phyloP scores from a whole-genome alignment of 192 early-diverging fungal species.

The Glomus cerebriforme region DNA sequence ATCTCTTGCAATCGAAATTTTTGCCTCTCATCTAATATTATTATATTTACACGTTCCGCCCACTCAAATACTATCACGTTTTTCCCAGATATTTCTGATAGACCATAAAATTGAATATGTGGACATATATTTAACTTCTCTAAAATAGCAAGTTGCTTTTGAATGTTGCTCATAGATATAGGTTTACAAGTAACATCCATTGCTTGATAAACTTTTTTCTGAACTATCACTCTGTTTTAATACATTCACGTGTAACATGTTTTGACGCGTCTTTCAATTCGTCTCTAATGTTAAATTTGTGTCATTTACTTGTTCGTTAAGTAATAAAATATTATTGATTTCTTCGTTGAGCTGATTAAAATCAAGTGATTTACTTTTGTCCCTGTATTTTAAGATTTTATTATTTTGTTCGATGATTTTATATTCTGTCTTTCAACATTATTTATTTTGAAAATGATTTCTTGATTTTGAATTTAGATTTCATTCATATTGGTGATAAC shows the following conservation, averaged over 20 bases:
- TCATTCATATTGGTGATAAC: neutral
- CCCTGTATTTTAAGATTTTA: neutral
- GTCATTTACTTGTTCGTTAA: neutral
- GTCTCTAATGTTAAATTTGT: neutral
- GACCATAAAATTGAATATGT: conserved; percentile 27
- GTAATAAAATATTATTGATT: neutral
- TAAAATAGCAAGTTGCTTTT: conserved; percentile 15
- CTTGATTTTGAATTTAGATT: neutral
- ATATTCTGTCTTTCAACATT: neutral
- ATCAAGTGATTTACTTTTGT: neutral
- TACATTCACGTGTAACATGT: neutral
- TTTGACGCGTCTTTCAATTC: neutral
- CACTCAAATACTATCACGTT: conserved; percentile 29
- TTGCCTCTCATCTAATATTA: neutral
- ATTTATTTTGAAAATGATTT: neutral
- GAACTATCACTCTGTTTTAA: neutral
- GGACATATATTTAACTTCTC: neutral
- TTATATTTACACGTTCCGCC: conserved; percentile 12
- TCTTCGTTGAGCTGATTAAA: neutral
- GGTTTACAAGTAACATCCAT: neutral
- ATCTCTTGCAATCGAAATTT: conserved; percentile 5
- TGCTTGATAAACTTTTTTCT: neutral
- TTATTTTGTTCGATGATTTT: neutral
- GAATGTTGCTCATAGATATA: neutral
- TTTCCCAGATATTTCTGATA: neutral